These are phyloP conservation scores for Tillandsia fasciculata DNA, from an alignment of 176 grass and related monocot species.

Conservation along the genomic window DNA sequence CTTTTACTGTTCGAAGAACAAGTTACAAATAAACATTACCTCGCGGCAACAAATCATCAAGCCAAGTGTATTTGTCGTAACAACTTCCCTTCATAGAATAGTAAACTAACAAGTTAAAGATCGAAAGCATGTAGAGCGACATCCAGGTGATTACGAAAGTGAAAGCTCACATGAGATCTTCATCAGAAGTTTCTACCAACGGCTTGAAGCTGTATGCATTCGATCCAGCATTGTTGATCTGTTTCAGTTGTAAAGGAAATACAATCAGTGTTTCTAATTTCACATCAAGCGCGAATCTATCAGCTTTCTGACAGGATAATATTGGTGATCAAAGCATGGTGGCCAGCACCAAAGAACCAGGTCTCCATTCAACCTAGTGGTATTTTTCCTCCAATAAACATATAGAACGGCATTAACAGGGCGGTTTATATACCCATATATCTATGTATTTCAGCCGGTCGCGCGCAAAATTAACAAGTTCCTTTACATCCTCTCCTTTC, in stretches of 20 bases:
- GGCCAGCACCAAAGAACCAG: not conserved
- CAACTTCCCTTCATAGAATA: slow-evolving; percentile 58
- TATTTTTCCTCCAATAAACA: slow-evolving; percentile 9
- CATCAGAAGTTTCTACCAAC: slow-evolving; percentile 82
- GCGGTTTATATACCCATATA: slow-evolving; percentile 59
- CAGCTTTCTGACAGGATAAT: too few species aligned
- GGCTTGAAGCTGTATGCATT: slow-evolving; percentile 97
- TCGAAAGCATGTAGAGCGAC: not conserved
- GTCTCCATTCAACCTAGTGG: not conserved
- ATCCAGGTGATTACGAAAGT: slow-evolving; percentile 12
- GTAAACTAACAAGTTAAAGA: slow-evolving; percentile 3
- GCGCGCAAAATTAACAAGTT: slow-evolving; percentile 61
- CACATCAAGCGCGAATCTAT: too few species aligned
- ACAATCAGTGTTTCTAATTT: too few species aligned
- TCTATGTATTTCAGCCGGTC: slow-evolving; percentile 70
- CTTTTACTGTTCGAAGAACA: slow-evolving; percentile 10
- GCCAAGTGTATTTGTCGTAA: slow-evolving; percentile 91
- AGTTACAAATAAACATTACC: slow-evolving; percentile 41
- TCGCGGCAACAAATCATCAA: slow-evolving; percentile 95
- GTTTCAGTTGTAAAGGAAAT: slow-evolving; percentile 13
- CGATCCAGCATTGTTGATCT: slow-evolving; percentile 99
- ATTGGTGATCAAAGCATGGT: too few species aligned
- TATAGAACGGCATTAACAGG: slow-evolving; percentile 1
- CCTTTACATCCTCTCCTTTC: slow-evolving; percentile 83
- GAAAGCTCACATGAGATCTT: slow-evolving; percentile 78